Conservation (phyloP, 177 flowering plant genomes). For the Vitis hybrid region DNA sequence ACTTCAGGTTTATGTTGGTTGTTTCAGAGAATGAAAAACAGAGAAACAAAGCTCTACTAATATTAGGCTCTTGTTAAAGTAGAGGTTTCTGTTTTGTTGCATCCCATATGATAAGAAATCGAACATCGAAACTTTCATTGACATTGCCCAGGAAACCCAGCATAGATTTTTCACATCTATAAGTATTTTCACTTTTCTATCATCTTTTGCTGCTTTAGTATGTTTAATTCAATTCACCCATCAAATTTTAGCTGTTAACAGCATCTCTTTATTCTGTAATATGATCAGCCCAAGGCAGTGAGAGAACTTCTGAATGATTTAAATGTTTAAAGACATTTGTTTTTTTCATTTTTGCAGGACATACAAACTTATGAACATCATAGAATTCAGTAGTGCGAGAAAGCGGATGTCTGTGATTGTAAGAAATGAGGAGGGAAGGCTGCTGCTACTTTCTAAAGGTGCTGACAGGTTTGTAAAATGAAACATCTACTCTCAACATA, state of each 20-base stretch:
- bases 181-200: no score
- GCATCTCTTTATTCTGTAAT: neutral
- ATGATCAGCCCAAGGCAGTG: neutral
- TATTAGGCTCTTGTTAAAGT: neutral
- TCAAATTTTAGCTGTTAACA: neutral
- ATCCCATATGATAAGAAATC: neutral
- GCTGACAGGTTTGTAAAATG: conserved; percentile 56
- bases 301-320: neutral
- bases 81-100: neutral
- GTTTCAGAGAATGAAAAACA: neutral
- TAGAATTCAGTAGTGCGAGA: conserved; percentile 62
- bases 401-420: conserved; percentile 69
- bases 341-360: conserved; percentile 27
- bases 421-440: conserved; percentile 44
- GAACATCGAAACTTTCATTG: neutral
- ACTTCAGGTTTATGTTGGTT: neutral
- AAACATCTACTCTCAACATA: neutral
- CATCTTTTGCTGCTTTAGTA: neutral
- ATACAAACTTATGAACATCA: conserved; percentile 43
- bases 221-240: neutral
- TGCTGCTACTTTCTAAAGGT: conserved; percentile 53
- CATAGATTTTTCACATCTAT: neutral
- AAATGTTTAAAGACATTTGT: neutral
- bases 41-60: neutral
- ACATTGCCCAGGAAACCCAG: neutral